These are phyloP conservation scores for Vigna nakashimae DNA, from an alignment of 306 rosid genomes.

Conservation along the genomic window DNA sequence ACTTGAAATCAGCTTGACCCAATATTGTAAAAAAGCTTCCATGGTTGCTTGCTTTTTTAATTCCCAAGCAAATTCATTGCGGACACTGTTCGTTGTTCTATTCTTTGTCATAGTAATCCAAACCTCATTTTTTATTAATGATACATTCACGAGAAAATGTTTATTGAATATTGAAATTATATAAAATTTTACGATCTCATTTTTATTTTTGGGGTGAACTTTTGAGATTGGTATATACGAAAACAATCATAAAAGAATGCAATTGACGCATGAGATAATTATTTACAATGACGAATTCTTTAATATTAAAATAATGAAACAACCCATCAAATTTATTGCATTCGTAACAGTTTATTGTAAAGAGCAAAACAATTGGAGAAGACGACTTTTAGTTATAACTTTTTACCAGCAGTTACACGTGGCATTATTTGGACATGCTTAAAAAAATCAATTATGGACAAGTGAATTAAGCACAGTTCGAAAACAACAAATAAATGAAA, in stretches of 20 bases:
- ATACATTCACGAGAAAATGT: too few relatives aligned
- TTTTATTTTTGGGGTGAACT: neutral
- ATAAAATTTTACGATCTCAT: too few relatives aligned
- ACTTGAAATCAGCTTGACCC: too few relatives aligned
- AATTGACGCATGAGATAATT: neutral
- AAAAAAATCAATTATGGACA: neutral
- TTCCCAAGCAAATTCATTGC: neutral
- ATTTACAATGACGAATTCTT: neutral
- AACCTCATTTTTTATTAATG: neutral
- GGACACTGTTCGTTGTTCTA: neutral
- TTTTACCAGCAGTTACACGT: conserved; percentile 17
- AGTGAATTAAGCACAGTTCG: too few relatives aligned
- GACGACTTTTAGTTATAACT: neutral
- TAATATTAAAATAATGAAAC: neutral
- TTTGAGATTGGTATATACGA: neutral
- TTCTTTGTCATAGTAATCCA: conserved; percentile 1
- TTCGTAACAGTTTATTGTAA: conserved; percentile 11
- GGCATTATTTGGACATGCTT: neutral
- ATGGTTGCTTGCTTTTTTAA: conserved; percentile 24
- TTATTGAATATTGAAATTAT: neutral
- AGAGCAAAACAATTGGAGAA: neutral
- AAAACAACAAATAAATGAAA: neutral
- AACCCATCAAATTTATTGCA: neutral
- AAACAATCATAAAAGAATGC: too few relatives aligned
- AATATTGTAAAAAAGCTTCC: neutral